Conservation (phyloP, 2,329 filamentous ascomycete species). For the Kalmusia sp. region DNA sequence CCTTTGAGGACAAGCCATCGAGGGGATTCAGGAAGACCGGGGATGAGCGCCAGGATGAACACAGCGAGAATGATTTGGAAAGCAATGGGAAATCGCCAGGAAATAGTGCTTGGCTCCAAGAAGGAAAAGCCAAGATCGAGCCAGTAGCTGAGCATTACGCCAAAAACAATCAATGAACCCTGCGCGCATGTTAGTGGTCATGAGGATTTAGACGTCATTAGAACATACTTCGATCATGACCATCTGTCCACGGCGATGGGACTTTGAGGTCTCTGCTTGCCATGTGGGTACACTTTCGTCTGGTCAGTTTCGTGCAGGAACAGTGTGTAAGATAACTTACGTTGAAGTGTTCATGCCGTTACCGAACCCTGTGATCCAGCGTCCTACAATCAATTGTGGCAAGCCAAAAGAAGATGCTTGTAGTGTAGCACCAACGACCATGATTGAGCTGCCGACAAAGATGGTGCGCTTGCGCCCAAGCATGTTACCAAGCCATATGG, state of each 20-base stretch:
- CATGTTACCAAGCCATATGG: slow-evolving; percentile 61
- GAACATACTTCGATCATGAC: slow-evolving; percentile 53
- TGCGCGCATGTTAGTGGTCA: slow-evolving; percentile 42
- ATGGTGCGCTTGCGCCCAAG: slow-evolving; percentile 65
- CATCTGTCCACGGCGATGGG: slow-evolving; percentile 54
- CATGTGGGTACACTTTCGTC: slow-evolving; percentile 48
- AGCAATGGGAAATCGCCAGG: slow-evolving; percentile 60
- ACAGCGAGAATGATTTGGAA: slow-evolving; percentile 66
- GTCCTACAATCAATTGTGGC: slow-evolving; percentile 54
- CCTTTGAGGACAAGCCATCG: slow-evolving; percentile 62
- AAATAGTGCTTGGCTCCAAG: slow-evolving; percentile 50
- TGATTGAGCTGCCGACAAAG: slow-evolving; percentile 65
- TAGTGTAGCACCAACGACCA: slow-evolving; percentile 66
- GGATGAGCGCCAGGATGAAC: slow-evolving; percentile 58
- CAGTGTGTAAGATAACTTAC: not conserved
- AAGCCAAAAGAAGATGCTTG: slow-evolving; percentile 60
- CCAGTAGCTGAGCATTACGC: slow-evolving; percentile 53
- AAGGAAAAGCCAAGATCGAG: slow-evolving; percentile 57
- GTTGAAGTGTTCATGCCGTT: slow-evolving; percentile 50
- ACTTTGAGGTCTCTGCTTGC: slow-evolving; percentile 56
- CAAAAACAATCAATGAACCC: slow-evolving; percentile 54
- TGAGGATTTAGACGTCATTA: not conserved
- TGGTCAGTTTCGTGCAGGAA: not conserved
- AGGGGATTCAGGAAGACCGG: slow-evolving; percentile 51
- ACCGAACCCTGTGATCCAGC: slow-evolving; percentile 59